A percentile compares a stretch with the other conserved stretches of the same genome.
Evolutionary conservation across 192 early-diverging fungal genomes (phyloP).

Genomic region (Linnemannia elongata): DNA sequence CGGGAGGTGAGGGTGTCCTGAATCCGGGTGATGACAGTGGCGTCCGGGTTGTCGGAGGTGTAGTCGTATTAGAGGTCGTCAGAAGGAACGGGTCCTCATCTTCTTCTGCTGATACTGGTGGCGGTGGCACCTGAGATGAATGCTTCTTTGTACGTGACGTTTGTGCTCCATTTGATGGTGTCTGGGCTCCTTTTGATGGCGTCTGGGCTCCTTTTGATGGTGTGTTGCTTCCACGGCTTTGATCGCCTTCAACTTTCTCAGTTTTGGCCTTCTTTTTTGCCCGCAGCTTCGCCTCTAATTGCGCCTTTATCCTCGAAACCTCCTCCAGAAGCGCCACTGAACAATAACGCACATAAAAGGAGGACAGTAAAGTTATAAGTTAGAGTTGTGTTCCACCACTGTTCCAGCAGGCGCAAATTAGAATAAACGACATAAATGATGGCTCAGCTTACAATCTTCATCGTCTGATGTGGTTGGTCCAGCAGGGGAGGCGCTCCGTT

Average conservation of each 20-base stretch:
- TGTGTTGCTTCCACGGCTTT: background rate
- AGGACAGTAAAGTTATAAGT: background rate
- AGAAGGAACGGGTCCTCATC: background rate
- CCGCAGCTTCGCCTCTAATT: slow-evolving; percentile 26
- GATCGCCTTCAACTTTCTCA: background rate
- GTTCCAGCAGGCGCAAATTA: background rate
- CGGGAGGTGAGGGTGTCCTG: slow-evolving; percentile 45
- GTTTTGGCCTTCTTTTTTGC: slow-evolving; percentile 20
- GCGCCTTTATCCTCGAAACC: slow-evolving; percentile 23
- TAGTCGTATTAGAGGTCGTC: background rate
- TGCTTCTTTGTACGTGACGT: background rate
- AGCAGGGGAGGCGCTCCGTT: background rate
- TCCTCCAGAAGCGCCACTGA: slow-evolving; percentile 38
- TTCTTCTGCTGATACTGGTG: too few relatives aligned
- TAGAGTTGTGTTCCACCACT: background rate
- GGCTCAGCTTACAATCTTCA: slow-evolving; percentile 13
- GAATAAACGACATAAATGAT: background rate
- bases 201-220: background rate
- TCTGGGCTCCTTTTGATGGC: background rate
- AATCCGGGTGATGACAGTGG: slow-evolving; percentile 41
- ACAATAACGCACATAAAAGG: background rate
- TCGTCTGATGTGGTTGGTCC: slow-evolving; percentile 6
- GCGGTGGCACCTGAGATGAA: background rate
- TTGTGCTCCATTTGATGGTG: background rate
- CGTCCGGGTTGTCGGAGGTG: slow-evolving; percentile 21